These are phyloP conservation scores for Yamadazyma atlantica DNA, from an alignment of 1,139 yeast genomes.

Conservation along the genomic window DNA sequence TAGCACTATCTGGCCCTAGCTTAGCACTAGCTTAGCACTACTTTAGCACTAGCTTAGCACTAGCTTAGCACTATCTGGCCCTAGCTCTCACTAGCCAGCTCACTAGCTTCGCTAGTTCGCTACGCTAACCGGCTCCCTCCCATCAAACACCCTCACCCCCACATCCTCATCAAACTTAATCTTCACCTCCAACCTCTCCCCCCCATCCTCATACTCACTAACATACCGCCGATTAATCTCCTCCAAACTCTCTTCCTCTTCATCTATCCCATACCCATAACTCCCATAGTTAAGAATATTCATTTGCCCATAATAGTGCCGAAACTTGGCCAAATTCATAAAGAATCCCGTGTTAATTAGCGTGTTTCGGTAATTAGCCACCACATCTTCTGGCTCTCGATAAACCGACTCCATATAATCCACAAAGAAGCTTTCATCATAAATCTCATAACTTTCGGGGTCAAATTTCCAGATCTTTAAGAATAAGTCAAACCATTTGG, in stretches of 20 bases:
- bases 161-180: neutral
- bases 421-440: conserved; percentile 9
- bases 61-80: too few species aligned
- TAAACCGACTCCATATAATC: conserved; percentile 1
- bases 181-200: too few species aligned
- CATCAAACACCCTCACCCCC: neutral
- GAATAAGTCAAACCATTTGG: conserved; percentile 10
- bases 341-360: conserved; percentile 5
- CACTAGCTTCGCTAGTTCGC: too few species aligned
- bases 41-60: too few species aligned
- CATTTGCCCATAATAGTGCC: conserved; percentile 5
- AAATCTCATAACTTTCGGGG: conserved; percentile 9
- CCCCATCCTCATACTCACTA: neutral
- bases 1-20: too few species aligned
- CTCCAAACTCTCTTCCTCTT: neutral
- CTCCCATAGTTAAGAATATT: neutral
- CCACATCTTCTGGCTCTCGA: neutral
- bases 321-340: conserved; percentile 12
- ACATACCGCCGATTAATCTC: neutral
- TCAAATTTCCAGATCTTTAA: conserved; percentile 13
- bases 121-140: neutral
- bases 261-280: neutral
- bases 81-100: too few species aligned
- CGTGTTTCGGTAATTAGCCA: neutral
- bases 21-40: too few species aligned